Base-by-base conservation (phyloP, 208 protist species). In the Leishmania turanica region DNA sequence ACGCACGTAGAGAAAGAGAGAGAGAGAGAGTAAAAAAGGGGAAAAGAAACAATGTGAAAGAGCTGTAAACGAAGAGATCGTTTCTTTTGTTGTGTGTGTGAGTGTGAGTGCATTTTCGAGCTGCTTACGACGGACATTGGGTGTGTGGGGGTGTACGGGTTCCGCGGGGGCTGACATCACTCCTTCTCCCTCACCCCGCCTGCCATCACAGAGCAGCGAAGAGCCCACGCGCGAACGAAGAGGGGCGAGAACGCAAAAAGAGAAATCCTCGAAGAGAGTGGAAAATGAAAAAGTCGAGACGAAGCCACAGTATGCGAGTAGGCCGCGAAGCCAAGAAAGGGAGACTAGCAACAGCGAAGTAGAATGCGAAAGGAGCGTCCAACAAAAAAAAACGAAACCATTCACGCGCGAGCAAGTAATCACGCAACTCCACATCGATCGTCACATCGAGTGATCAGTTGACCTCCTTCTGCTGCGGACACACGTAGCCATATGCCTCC, bases 1-100 rank as follows among this genome's bases (percentile, higher is more conserved):
- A 66, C 15, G 40, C 40, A 78, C 19, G 53, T 6, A 87, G 86
- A 80, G 62, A 27, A 42, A 85, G 77, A 27, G 51, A 85, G 77
- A 77, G 34, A 87, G n/a, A n/a, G n/a, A n/a, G n/a, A n/a, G 75
- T 83, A 71, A 37, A 8, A 34, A n/a, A 64, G n/a, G 15, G 3
- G 11, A 66, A 37, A 66, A 37, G n/a, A 66, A 34, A 66, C 60
- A 66, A 34, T 66, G 60, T 37, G 60, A 34, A 15, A 15, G 11
- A 66, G 60, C 60, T 37, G 74, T 45, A 76, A 88, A 87, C 75
- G 62, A 81, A 78, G n/a, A 49, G 7, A 11, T 49, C 75, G 34
- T 62, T 62, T 31, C 11, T 62, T n/a, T 31, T 31, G 0, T 37
- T 37, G 34, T 37, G 34, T 37, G 34, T 37, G 34, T 37, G 34